Evolutionary conservation across 2,329 filamentous ascomycete species (phyloP).

Genomic region (Xylaria hypoxylon): DNA sequence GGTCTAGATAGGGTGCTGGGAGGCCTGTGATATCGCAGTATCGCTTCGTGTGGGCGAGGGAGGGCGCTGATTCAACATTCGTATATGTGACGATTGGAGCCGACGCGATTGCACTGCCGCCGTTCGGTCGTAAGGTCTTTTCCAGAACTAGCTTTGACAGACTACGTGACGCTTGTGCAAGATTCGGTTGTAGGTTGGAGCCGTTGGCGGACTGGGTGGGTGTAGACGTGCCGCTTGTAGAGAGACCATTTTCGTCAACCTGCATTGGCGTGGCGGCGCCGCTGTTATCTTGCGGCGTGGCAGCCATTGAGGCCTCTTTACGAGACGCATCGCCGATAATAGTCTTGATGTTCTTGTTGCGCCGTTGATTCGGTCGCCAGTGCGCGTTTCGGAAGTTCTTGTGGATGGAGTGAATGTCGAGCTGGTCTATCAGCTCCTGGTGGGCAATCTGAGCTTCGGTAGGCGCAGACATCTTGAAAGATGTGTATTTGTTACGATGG

Average conservation of each 20-base stretch:
- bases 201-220: slow-evolving; percentile 56
- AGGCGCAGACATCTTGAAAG: slow-evolving; percentile 66
- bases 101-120: slow-evolving; percentile 53
- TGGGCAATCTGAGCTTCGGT: slow-evolving; percentile 83
- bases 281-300: slow-evolving; percentile 79
- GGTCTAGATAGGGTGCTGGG: slow-evolving; percentile 91
- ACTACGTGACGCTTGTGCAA: slow-evolving; percentile 89
- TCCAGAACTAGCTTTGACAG: slow-evolving; percentile 89
- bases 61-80: slow-evolving; percentile 95
- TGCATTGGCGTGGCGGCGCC: slow-evolving; percentile 77
- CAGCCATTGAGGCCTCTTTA: slow-evolving; percentile 88
- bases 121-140: slow-evolving; percentile 71
- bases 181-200: slow-evolving; percentile 69
- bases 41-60: slow-evolving; percentile 82
- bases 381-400: slow-evolving; percentile 90
- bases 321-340: slow-evolving; percentile 90
- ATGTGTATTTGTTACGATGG: background rate
- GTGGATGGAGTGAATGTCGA: slow-evolving; percentile 87
- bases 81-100: slow-evolving; percentile 88
- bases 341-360: slow-evolving; percentile 99
- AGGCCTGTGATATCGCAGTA: slow-evolving; percentile 98
- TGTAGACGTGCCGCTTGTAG: slow-evolving; percentile 69
- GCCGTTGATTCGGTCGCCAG: slow-evolving; percentile 93
- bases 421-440: slow-evolving; percentile 85
- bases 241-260: slow-evolving; percentile 61